Conservation (phyloP, 2,329 filamentous ascomycete species). For the Cladophialophora exuberans region DNA sequence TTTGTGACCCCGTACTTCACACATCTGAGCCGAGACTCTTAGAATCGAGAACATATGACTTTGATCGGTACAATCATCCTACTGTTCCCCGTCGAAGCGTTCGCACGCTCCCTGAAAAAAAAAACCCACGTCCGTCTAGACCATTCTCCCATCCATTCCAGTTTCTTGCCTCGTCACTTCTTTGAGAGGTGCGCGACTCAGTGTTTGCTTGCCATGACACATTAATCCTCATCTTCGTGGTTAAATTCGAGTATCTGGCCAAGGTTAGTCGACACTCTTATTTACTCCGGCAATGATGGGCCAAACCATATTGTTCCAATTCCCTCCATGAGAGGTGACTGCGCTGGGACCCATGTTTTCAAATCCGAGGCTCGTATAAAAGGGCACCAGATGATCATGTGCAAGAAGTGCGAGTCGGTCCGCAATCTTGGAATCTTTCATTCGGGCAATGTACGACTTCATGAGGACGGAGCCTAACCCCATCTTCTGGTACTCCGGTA, state of each 20-base stretch:
- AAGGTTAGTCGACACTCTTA: not conserved
- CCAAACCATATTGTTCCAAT: slow-evolving; percentile 80
- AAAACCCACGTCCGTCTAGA: no score
- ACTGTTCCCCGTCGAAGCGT: no score
- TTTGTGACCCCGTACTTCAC: no score
- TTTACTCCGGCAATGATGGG: not conserved
- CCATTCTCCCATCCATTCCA: no score
- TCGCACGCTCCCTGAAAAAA: no score
- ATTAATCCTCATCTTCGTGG: slow-evolving; percentile 20
- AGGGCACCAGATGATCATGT: slow-evolving; percentile 71
- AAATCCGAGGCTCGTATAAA: slow-evolving; percentile 79
- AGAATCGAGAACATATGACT: no score
- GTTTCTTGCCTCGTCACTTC: no score
- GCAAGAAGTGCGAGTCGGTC: slow-evolving; percentile 77
- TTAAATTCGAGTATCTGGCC: slow-evolving; percentile 17
- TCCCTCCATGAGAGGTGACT: slow-evolving; percentile 74
- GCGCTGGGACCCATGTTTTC: slow-evolving; percentile 68
- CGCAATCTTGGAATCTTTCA: slow-evolving; percentile 70
- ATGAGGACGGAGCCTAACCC: slow-evolving; percentile 75
- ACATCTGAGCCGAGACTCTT: no score
- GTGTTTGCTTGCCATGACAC: no score
- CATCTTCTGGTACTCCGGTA: slow-evolving; percentile 72
- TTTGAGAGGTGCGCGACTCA: not conserved
- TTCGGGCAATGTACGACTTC: slow-evolving; percentile 75
- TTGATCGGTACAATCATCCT: no score